Conservation (phyloP, 129 eudicot genomes). For the Flaveria ramosissima region DNA sequence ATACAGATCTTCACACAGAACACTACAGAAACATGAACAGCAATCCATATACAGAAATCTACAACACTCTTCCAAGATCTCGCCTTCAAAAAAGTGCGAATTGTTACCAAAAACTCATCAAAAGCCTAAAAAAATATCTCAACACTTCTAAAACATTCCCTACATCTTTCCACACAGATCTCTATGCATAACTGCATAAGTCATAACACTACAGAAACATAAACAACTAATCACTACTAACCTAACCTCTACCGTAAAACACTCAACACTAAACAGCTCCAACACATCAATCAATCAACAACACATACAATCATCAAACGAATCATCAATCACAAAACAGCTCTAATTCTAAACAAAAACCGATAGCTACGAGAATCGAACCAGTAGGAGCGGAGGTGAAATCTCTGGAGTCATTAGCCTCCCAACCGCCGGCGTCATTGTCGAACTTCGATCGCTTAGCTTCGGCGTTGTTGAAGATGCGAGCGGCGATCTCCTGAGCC, state of each 20-base stretch:
- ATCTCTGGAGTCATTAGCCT: constrained; percentile 30
- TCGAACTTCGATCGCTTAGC: constrained; percentile 71
- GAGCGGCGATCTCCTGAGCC: constrained; percentile 61
- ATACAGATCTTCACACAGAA: too few species aligned
- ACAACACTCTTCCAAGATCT: background rate
- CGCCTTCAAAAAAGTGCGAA: background rate
- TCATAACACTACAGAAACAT: too few species aligned
- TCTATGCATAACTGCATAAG: too few species aligned
- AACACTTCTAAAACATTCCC: too few species aligned
- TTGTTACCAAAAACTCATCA: too few species aligned
- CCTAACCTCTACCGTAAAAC: background rate
- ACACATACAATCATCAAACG: background rate
- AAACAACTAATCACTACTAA: too few species aligned
- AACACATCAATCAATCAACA: background rate
- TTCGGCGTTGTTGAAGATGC: constrained; percentile 50
- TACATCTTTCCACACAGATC: too few species aligned
- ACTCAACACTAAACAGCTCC: background rate
- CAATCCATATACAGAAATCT: too few species aligned
- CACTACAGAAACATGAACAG: too few species aligned
- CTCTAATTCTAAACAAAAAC: background rate
- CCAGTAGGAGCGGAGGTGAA: constrained; percentile 34
- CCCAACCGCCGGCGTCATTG: constrained; percentile 47
- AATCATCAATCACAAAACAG: background rate
- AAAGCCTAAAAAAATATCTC: too few species aligned
- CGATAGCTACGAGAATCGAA: background rate